Evolutionary conservation across 768 basidiomycete species (phyloP), one percentile per base, ranked within the genome.

Genomic region (Porphyrellus cyaneotinctus): DNA sequence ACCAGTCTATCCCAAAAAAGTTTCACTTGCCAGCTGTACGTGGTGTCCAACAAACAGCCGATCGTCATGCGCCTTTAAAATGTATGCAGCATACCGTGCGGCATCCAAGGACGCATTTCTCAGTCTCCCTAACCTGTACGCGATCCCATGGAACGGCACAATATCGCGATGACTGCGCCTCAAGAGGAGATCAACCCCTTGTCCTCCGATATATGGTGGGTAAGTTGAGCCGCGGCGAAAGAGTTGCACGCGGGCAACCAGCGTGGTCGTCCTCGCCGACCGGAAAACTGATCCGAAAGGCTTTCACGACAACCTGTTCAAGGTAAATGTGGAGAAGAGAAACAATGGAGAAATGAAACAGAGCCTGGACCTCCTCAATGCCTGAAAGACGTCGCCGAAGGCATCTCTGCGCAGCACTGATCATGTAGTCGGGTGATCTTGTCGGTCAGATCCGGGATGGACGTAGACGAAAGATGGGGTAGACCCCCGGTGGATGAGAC

Each of bases 101-200:
- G 36, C 36, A 57, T 57, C 53, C 55, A 57, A 30, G 10, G 44
- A 46, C 1, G 31, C 33, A n/a, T 14, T 37, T 46, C 54, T 33
- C 22, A 26, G 46, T 37, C 38, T 45, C 10, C 43, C 43, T 14
- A 57, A 45, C 12, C 54, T 39, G 4, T 49, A 23, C 0, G 17
- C 11, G 14, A 49, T 49, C 26, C n/a, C n/a, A n/a, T n/a, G n/a
- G n/a, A n/a, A n/a, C n/a, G 31, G 36, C 10, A 48, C 42, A 7
- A 56, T 43, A 2, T 48, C 55, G 9, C 8, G 31, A 41, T 54
- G 53, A 18, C 12, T 47, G 12, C 37, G 42, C n/a, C 26, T n/a
- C 52, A 8, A 32, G 20, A 35, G 5, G 14, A 18, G n/a, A 35
- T 30, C 23, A 20, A 49, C 14, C 28, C 13, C 32, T n/a, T 15